phyloP scores from a whole-genome alignment of 2,329 filamentous ascomycete genomes.

The Ceratocystis colombiana region DNA sequence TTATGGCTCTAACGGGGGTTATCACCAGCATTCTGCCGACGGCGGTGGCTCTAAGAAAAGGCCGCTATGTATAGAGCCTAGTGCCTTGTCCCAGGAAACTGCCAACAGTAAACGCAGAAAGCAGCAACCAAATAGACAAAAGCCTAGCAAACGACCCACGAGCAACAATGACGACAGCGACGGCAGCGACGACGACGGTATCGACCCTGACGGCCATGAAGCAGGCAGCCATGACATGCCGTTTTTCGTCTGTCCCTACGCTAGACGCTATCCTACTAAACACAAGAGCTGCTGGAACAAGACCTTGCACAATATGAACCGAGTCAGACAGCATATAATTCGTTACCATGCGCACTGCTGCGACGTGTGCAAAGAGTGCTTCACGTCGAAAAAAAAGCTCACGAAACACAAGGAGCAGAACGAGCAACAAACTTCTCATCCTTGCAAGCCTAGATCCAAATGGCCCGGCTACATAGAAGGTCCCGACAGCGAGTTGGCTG shows the following conservation, averaged over 20 bases:
- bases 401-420: no score
- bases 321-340: slow-evolving; percentile 11
- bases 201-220: background rate
- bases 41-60: background rate
- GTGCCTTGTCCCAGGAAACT: background rate
- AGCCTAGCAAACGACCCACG: background rate
- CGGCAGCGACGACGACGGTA: background rate
- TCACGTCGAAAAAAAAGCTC: background rate
- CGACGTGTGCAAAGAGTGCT: background rate
- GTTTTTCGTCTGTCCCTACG: background rate
- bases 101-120: background rate
- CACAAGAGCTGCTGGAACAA: background rate
- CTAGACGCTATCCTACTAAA: no score
- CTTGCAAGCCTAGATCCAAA: no score
- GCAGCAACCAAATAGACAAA: background rate
- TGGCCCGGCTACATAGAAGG: no score
- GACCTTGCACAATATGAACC: background rate
- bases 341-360: background rate
- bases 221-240: background rate
- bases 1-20: no score
- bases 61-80: background rate
- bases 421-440: no score
- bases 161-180: background rate
- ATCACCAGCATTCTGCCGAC: background rate
- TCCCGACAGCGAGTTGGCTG: no score